Evolutionary conservation across 2,329 filamentous ascomycete genomes (phyloP).

Genomic region (Phoma sp.): DNA sequence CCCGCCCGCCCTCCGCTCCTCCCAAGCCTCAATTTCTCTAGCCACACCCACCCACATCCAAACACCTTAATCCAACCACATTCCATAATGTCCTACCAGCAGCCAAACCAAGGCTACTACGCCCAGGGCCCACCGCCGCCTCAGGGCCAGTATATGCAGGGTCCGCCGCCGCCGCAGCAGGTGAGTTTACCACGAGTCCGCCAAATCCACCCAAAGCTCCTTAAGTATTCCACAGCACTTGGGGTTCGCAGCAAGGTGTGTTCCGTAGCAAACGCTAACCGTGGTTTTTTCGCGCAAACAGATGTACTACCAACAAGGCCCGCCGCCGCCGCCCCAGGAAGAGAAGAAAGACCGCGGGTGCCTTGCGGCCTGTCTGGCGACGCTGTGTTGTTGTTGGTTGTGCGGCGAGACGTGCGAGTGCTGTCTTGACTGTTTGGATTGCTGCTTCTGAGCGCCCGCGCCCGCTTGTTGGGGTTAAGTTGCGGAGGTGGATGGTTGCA

Average conservation of each 20-base stretch:
- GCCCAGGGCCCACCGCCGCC: slow-evolving; percentile 32
- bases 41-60: not conserved
- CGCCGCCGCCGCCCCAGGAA: slow-evolving; percentile 31
- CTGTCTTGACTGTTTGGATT: slow-evolving; percentile 41
- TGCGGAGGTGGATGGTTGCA: not conserved
- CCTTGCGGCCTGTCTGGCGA: slow-evolving; percentile 41
- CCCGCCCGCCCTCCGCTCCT: too few relatives aligned
- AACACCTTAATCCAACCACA: slow-evolving; percentile 14
- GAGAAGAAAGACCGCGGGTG: slow-evolving; percentile 43
- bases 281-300: slow-evolving; percentile 3
- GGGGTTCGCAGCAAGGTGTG: too few relatives aligned
- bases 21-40: not conserved
- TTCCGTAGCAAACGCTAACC: too few relatives aligned
- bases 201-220: too few relatives aligned
- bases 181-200: slow-evolving; percentile 26
- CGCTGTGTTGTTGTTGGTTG: slow-evolving; percentile 46
- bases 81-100: slow-evolving; percentile 23
- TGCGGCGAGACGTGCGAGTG: slow-evolving; percentile 47
- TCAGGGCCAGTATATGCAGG: slow-evolving; percentile 33
- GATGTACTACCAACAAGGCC: slow-evolving; percentile 36
- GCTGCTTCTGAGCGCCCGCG: slow-evolving; percentile 29
- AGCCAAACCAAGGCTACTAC: slow-evolving; percentile 32
- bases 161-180: slow-evolving; percentile 32
- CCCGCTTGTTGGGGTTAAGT: not conserved
- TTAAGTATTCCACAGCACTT: too few relatives aligned